Base-by-base conservation (phyloP, 257 asterid species). In the Leonotis leonurus region DNA sequence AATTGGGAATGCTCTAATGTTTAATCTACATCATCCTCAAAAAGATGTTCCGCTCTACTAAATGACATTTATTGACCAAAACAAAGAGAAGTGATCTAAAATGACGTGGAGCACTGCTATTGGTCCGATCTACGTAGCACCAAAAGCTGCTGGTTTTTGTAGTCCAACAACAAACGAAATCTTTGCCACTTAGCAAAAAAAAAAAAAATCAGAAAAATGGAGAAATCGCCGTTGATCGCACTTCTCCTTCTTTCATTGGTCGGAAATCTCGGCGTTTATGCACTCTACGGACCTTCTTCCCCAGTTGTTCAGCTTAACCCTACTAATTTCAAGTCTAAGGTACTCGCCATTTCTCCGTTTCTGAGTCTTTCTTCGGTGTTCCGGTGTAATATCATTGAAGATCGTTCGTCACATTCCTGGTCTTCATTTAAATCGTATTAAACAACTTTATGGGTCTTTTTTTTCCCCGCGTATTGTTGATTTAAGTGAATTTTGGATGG, bases 321-420 rank as follows among this genome's bases (percentile, higher is more conserved):
- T 3, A 82, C 86, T 75, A 89, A 89, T 69, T 89, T 93, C 80
- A 87, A 93, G 76, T 87, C 99, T 62, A 93, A 93, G 95, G 99
- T 93, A 69, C 60, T 5, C 26, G 32, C 40, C 54, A 11, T 39
- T 64, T 57, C 5, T 5, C 60, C 22, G 54, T 39, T 33, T 44
- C 62, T 20, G 20, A 8, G 55, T 24, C 17, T 52, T 18, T 24
- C 36, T 18, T 36, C 30, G 17, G 26, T 54, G n/a, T 37, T 62
- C 29, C 14, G 24, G 45, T 53, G 64, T 65, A 45, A 20, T 29
- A 35, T 56, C 40, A 37, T 35, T 36, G 21, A 50, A 52, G 60
- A 14, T 20, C 39, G n/a, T n/a, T n/a, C n/a, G n/a, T n/a, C n/a
- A n/a, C 4, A 9, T 17, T 7, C 37, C 26, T 10, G n/a, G n/a